phyloP scores from a whole-genome alignment of 257 asterid species.

The Lantana camara region DNA sequence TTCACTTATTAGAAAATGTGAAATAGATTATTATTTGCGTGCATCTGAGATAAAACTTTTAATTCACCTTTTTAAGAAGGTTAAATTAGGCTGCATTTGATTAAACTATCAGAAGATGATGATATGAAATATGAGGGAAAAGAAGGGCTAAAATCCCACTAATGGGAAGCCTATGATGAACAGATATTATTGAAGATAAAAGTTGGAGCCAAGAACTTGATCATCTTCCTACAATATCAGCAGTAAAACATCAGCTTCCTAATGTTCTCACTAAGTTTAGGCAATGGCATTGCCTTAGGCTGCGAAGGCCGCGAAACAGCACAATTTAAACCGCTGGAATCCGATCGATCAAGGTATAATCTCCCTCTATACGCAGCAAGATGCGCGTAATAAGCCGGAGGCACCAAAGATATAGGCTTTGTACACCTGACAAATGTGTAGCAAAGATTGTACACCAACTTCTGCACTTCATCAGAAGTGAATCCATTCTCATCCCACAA shows the following conservation, averaged over 20 bases:
- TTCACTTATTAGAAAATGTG: too few relatives aligned
- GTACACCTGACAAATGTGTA: constrained; percentile 96
- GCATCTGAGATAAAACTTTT: too few relatives aligned
- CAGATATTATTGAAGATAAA: background rate
- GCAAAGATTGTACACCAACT: constrained; percentile 86
- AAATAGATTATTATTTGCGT: too few relatives aligned
- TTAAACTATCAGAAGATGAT: constrained; percentile 12
- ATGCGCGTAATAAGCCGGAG: constrained; percentile 94
- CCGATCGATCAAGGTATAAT: constrained; percentile 71
- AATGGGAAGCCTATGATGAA: background rate
- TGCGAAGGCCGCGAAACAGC: constrained; percentile 57
- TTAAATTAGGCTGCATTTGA: too few relatives aligned
- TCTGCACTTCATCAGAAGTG: constrained; percentile 90
- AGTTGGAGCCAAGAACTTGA: constrained; percentile 12
- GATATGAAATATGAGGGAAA: background rate
- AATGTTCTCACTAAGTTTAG: constrained; percentile 77
- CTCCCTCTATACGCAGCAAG: constrained; percentile 96
- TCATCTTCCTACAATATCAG: constrained; percentile 37
- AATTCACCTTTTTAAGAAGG: too few relatives aligned
- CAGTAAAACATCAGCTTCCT: constrained; percentile 94
- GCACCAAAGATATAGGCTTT: constrained; percentile 91
- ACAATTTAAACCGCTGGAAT: constrained; percentile 29
- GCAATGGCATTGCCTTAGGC: constrained; percentile 70
- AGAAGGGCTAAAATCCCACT: background rate
- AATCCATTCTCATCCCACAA: constrained; percentile 84